Evolutionary conservation across 176 grass and related monocot genomes (phyloP).

Genomic region (Aechmea fasciata): DNA sequence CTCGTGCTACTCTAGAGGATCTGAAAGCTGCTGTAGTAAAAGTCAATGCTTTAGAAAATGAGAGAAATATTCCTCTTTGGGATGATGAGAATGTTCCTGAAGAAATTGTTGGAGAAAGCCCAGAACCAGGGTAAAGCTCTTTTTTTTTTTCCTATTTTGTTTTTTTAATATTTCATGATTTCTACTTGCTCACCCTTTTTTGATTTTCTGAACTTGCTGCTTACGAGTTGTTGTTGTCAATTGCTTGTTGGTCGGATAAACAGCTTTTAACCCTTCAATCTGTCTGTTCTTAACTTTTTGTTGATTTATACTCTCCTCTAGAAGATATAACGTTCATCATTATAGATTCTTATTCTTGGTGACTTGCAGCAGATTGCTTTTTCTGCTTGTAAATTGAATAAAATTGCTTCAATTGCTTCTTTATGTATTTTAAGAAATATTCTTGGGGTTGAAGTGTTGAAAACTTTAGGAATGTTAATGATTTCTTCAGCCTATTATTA

Average conservation of each 20-base stretch:
- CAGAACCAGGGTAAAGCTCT: slow-evolving; percentile 62
- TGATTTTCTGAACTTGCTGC: not conserved
- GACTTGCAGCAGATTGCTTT: not conserved
- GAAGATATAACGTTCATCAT: too few species aligned
- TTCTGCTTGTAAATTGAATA: not conserved
- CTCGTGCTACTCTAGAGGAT: slow-evolving; percentile 75
- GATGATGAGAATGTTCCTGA: slow-evolving; percentile 93
- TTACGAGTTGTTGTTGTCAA: not conserved
- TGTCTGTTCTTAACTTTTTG: not conserved
- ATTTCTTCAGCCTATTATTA: too few species aligned
- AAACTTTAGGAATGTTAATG: too few species aligned
- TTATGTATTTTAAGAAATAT: not conserved
- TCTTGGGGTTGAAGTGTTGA: too few species aligned
- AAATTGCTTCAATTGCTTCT: not conserved
- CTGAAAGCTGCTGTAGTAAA: slow-evolving; percentile 64
- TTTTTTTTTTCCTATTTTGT: not conserved
- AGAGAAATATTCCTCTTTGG: slow-evolving; percentile 67
- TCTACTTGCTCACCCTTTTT: not conserved
- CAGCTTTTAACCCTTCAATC: not conserved
- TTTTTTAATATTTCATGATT: not conserved
- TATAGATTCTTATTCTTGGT: too few species aligned
- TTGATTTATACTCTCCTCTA: too few species aligned
- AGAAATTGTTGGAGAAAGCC: slow-evolving; percentile 83
- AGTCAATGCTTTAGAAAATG: slow-evolving; percentile 65
- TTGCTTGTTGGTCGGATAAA: not conserved